Evolutionary conservation across 139 green algal genomes (phyloP).

Genomic region (Chlorella sorokiniana): DNA sequence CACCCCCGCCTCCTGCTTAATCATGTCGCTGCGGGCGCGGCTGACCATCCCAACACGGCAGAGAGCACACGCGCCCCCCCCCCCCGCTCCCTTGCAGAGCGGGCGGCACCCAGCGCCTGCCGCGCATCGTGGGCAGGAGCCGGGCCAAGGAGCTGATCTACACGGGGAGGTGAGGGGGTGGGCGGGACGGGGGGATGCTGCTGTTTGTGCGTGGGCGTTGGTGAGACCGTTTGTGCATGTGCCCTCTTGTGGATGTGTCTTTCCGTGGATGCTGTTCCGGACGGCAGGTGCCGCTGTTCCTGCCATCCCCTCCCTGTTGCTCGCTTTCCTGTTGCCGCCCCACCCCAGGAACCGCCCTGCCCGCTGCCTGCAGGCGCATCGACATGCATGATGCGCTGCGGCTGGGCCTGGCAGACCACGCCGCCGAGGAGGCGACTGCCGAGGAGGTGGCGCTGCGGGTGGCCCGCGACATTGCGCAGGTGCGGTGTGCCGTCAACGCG

Average conservation of each 20-base stretch:
- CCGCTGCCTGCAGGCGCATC: conserved; percentile 7
- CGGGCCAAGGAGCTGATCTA: conserved; percentile 86
- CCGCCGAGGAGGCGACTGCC: conserved; percentile 36
- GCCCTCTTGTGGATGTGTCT: no score
- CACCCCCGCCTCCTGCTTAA: no score
- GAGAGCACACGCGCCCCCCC: not conserved
- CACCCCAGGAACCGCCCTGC: not conserved
- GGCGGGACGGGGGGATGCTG: no score
- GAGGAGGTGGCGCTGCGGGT: conserved; percentile 56
- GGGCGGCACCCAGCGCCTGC: conserved; percentile 83
- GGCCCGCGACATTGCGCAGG: conserved; percentile 37
- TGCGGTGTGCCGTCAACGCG: not conserved
- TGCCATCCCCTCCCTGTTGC: not conserved
- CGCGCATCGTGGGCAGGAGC: conserved; percentile 69
- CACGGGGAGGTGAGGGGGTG: conserved; percentile 65
- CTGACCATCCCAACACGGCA: no score
- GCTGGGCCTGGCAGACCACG: conserved; percentile 67
- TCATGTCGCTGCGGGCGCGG: no score
- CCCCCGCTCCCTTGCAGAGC: conserved; percentile 39
- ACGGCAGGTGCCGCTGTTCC: no score
- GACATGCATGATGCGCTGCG: conserved; percentile 25
- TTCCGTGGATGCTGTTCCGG: no score
- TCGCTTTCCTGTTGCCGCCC: not conserved
- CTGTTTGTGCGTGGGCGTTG: no score
- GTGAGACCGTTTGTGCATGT: no score